Evolutionary conservation across 2,329 filamentous ascomycete genomes (phyloP).

Genomic region (Nannizziopsis barbatae): DNA sequence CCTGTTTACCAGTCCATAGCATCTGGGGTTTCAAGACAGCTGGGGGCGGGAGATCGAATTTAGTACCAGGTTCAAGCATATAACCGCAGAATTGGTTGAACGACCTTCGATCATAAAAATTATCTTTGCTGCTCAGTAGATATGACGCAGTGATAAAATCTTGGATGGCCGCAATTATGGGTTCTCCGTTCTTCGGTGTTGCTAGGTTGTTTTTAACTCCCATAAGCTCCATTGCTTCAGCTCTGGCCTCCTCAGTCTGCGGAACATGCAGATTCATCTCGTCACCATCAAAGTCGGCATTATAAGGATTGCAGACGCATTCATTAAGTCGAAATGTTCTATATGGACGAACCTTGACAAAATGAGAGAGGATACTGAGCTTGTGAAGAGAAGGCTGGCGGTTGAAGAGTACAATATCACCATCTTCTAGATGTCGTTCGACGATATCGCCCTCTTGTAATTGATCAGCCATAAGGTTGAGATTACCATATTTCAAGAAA

Average conservation of each 20-base stretch:
- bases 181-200: conserved; percentile 94
- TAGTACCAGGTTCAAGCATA: conserved; percentile 73
- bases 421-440: conserved; percentile 87
- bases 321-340: conserved; percentile 94
- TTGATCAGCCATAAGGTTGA: conserved; percentile 58
- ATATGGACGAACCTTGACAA: conserved; percentile 86
- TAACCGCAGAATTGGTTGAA: conserved; percentile 87
- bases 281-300: conserved; percentile 96
- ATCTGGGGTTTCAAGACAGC: conserved; percentile 73
- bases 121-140: conserved; percentile 80
- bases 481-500: conserved; percentile 63
- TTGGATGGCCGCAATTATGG: conserved; percentile 96
- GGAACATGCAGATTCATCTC: conserved; percentile 99
- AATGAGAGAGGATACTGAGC: conserved; percentile 94
- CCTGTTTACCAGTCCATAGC: conserved; percentile 93
- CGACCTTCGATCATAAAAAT: conserved; percentile 77
- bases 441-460: conserved; percentile 78
- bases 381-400: conserved; percentile 96
- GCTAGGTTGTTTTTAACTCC: conserved; percentile 93
- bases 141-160: conserved; percentile 98
- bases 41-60: conserved; percentile 76
- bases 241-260: conserved; percentile 90
- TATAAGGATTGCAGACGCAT: conserved; percentile 96
- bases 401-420: conserved; percentile 94
- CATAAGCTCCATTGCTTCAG: conserved; percentile 93